Evolutionary conservation across 2,329 filamentous ascomycete species (phyloP).

Genomic region (Ascochyta koolunga): DNA sequence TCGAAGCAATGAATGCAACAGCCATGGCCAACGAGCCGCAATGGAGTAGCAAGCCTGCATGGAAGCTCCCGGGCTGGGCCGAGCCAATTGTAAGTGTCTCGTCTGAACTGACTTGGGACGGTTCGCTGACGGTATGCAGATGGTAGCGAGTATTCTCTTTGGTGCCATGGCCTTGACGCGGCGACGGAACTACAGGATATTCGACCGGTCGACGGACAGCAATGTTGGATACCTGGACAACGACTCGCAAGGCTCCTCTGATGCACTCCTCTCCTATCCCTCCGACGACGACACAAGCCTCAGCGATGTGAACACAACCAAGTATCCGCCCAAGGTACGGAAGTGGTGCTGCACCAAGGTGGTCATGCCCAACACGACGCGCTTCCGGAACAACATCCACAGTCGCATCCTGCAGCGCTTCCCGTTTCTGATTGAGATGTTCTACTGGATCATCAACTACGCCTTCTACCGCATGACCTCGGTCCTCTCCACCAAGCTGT

Average conservation of each 20-base stretch:
- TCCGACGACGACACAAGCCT: constrained; percentile 47
- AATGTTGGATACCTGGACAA: constrained; percentile 41
- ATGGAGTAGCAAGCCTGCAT: constrained; percentile 51
- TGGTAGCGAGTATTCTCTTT: constrained; percentile 58
- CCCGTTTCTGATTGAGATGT: constrained; percentile 75
- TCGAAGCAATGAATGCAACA: constrained; percentile 16
- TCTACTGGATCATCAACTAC: constrained; percentile 73
- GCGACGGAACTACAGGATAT: constrained; percentile 52
- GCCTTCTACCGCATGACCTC: constrained; percentile 68
- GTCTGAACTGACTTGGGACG: background rate
- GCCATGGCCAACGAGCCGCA: constrained; percentile 24
- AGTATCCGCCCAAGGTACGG: constrained; percentile 57
- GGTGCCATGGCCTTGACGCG: constrained; percentile 57
- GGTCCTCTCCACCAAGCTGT: constrained; percentile 57
- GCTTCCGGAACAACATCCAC: constrained; percentile 66
- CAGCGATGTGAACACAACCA: constrained; percentile 44
- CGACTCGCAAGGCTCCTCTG: constrained; percentile 46
- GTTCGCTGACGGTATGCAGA: constrained; percentile 38
- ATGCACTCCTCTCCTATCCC: constrained; percentile 48
- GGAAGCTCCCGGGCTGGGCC: constrained; percentile 52
- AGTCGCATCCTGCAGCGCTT: constrained; percentile 70
- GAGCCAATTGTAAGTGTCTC: constrained; percentile 46
- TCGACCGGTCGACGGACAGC: constrained; percentile 37
- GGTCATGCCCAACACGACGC: constrained; percentile 63
- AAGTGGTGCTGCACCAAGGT: constrained; percentile 58